phyloP scores from a whole-genome alignment of 139 green algal species.

The Chlamydomonas sp. region DNA sequence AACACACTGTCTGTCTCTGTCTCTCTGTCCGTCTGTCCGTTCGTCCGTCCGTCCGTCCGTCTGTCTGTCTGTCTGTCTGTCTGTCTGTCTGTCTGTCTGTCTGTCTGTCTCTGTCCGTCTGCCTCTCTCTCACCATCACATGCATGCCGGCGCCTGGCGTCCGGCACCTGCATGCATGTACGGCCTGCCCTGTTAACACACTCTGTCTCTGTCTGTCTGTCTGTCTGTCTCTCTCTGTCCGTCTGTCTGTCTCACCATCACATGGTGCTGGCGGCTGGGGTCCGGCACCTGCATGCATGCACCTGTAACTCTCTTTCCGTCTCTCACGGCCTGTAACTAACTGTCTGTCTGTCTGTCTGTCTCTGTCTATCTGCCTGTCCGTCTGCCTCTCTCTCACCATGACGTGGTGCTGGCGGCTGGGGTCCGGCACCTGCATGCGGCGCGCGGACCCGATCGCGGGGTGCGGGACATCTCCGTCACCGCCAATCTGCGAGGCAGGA shows the following conservation, averaged over 20 bases:
- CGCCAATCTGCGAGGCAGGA: too few relatives aligned
- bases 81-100: too few relatives aligned
- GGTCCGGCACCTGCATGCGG: constrained; percentile 92
- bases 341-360: constrained; percentile 14
- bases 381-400: not conserved
- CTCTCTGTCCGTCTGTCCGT: too few relatives aligned
- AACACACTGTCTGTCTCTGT: too few relatives aligned
- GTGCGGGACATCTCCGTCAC: constrained; percentile 18
- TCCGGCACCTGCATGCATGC: constrained; percentile 93
- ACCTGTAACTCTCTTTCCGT: too few relatives aligned
- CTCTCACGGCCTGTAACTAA: too few relatives aligned
- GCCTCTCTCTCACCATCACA: constrained; percentile 2
- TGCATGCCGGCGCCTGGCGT: constrained; percentile 26
- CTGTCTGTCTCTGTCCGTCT: too few relatives aligned
- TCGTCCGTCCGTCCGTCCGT: too few relatives aligned
- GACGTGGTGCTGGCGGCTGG: constrained; percentile 65
- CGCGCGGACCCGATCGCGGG: constrained; percentile 76
- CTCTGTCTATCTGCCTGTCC: too few relatives aligned
- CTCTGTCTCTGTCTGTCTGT: too few relatives aligned
- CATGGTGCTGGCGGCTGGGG: constrained; percentile 68
- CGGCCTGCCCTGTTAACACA: too few relatives aligned
- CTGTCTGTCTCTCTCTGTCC: not conserved
- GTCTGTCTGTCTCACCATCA: constrained; percentile 68
- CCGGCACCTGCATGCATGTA: not conserved
- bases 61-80: too few relatives aligned